These are phyloP conservation scores for Picea sitchensis DNA, from an alignment of 75 land plant species.

Conservation along the genomic window DNA sequence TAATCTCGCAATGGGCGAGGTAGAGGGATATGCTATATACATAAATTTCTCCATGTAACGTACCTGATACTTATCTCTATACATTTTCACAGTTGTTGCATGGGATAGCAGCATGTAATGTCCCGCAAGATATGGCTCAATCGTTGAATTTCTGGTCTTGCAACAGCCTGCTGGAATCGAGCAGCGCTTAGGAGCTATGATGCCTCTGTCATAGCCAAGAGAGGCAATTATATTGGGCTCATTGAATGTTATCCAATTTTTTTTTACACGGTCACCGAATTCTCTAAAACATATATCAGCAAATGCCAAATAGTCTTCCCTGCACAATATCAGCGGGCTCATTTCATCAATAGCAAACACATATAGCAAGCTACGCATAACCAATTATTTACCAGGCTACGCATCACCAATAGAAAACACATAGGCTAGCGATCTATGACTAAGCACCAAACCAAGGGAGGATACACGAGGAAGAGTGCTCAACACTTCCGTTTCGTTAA, in stretches of 20 bases:
- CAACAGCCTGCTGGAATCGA: conserved; percentile 9
- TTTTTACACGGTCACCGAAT: conserved; percentile 1
- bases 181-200: not conserved
- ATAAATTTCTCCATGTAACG: not conserved
- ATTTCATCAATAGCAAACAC: no score
- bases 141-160: conserved; percentile 35
- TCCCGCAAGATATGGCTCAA: conserved; percentile 52
- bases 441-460: no score
- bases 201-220: not conserved
- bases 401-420: no score
- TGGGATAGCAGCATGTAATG: conserved; percentile 55
- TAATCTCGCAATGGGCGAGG: not conserved
- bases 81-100: conserved; percentile 34
- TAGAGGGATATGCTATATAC: not conserved
- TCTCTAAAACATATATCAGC: not conserved
- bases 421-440: no score
- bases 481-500: no score
- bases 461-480: no score
- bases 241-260: not conserved
- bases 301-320: not conserved
- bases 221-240: not conserved
- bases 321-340: not conserved
- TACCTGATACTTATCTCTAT: conserved; percentile 41
- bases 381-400: no score
- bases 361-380: no score